A percentile compares a stretch with the other conserved stretches of the same genome.
Conservation (phyloP, 805 yeast genomes). For the Phaffomyces antillensis region DNA sequence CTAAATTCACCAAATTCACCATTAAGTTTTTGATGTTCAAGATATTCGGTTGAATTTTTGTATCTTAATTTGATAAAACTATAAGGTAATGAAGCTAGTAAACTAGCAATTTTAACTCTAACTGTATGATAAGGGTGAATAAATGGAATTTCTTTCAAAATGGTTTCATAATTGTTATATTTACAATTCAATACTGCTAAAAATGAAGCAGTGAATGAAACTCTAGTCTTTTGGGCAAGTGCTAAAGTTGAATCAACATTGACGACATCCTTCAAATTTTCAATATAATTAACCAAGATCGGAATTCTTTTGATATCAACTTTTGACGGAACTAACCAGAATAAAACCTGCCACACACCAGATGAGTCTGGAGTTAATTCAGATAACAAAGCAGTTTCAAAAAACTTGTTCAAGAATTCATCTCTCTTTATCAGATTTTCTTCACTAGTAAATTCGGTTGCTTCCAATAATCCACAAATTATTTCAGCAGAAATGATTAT, state of each 20-base stretch:
- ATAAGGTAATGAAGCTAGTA: slow-evolving; percentile 35
- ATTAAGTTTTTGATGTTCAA: slow-evolving; percentile 27
- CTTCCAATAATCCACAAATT: slow-evolving; percentile 52
- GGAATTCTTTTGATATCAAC: slow-evolving; percentile 64
- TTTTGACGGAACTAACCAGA: slow-evolving; percentile 67
- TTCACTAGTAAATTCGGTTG: slow-evolving; percentile 36
- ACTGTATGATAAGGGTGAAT: slow-evolving; percentile 70
- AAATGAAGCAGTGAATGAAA: slow-evolving; percentile 46
- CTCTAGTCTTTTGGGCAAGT: slow-evolving; percentile 53
- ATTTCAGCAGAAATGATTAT: slow-evolving; percentile 74
- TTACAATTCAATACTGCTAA: slow-evolving; percentile 48
- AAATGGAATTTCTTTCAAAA: slow-evolving; percentile 35
- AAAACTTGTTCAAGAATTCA: slow-evolving; percentile 35
- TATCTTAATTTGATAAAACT: slow-evolving; percentile 37
- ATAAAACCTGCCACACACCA: slow-evolving; percentile 67
- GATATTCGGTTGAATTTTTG: slow-evolving; percentile 31
- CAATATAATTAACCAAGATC: slow-evolving; percentile 37
- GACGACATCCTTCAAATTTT: slow-evolving; percentile 34
- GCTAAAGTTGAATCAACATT: slow-evolving; percentile 53
- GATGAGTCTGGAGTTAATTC: slow-evolving; percentile 70
- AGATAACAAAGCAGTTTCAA: slow-evolving; percentile 39
- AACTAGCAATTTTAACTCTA: slow-evolving; percentile 57
- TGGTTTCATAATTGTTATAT: slow-evolving; percentile 40
- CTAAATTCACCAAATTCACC: slow-evolving; percentile 30
- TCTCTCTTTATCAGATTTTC: slow-evolving; percentile 35